phyloP scores from a whole-genome alignment of 139 green algal genomes.

The Chlorella sp. region DNA sequence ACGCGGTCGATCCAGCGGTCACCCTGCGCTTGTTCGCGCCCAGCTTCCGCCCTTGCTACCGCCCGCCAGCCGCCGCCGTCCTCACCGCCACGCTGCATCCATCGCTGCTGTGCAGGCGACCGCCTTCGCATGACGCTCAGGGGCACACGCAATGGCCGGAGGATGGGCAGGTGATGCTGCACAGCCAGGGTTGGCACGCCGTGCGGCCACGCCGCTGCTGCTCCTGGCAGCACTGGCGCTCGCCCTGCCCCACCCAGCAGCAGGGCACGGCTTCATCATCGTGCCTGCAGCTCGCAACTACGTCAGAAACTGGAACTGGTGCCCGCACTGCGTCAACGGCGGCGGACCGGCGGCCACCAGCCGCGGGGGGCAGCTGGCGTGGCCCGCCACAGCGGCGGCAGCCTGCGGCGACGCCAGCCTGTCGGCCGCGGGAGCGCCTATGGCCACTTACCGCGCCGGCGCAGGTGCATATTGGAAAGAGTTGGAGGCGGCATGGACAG shows the following conservation, averaged over 20 bases:
- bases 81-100: not conserved
- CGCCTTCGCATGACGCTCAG: no score
- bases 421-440: not conserved
- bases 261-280: conserved; percentile 2
- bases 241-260: not conserved
- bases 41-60: not conserved
- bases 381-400: not conserved
- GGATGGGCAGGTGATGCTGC: not conserved
- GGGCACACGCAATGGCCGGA: no score
- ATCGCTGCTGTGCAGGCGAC: not conserved
- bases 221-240: not conserved
- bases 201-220: not conserved
- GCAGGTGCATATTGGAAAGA: not conserved
- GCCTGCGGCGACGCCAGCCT: not conserved
- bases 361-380: not conserved
- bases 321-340: conserved; percentile 4
- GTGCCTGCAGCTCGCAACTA: conserved; percentile 9
- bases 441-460: not conserved
- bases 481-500: no score
- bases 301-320: not conserved
- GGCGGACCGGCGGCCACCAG: not conserved
- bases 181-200: no score
- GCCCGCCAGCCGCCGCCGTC: not conserved
- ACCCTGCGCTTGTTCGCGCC: no score
- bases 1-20: no score